Evolutionary conservation across 768 basidiomycete genomes (phyloP).

Genomic region (Amanita inopinata): DNA sequence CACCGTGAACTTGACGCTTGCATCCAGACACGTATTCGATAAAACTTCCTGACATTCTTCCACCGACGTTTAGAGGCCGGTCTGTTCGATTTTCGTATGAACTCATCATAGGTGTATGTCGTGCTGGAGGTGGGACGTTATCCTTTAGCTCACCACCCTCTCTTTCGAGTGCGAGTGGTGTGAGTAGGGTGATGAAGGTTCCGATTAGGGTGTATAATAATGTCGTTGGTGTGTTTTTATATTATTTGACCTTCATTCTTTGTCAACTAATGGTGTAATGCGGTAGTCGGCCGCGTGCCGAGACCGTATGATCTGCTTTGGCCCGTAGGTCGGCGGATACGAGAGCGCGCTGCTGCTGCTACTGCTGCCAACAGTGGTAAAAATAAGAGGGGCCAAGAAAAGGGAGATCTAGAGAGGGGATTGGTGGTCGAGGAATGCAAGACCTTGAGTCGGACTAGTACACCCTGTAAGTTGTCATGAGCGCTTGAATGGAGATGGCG

Average conservation of each 20-base stretch:
- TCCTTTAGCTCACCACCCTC: neutral
- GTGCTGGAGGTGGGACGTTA: constrained; percentile 31
- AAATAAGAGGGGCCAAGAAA: neutral
- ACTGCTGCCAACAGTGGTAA: neutral
- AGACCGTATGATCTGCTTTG: constrained; percentile 77
- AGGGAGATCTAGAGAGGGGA: neutral
- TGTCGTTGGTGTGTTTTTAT: constrained; percentile 46
- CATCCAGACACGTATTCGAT: constrained; percentile 70
- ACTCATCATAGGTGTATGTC: constrained; percentile 80
- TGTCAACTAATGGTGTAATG: constrained; percentile 6
- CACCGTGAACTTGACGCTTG: too few species aligned
- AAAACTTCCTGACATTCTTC: constrained; percentile 65
- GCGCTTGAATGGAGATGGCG: too few species aligned
- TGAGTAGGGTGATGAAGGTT: constrained; percentile 78
- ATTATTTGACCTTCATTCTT: neutral
- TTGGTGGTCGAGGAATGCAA: neutral
- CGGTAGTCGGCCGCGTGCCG: constrained; percentile 40
- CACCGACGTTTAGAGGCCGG: constrained; percentile 86
- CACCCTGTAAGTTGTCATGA: too few species aligned
- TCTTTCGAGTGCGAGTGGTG: constrained; percentile 32
- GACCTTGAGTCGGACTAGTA: too few species aligned
- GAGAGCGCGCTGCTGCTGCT: neutral
- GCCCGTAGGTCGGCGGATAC: constrained; percentile 38
- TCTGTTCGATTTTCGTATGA: constrained; percentile 83
- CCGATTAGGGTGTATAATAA: constrained; percentile 88